Conservation (phyloP, 306 rosid species). For the Datisca glomerata region DNA sequence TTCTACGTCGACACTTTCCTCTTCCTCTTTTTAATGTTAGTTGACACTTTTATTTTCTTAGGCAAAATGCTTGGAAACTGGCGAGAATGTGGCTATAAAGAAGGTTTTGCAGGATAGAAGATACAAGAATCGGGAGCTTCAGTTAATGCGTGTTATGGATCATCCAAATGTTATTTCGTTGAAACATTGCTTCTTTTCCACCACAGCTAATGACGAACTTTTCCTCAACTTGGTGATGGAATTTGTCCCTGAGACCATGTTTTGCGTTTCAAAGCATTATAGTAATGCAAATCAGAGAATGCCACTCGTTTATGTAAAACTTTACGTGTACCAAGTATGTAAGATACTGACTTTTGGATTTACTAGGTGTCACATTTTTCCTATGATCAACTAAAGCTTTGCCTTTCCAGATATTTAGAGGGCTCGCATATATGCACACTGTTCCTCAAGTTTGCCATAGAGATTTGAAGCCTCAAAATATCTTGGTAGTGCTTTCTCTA, state of each 20-base stretch:
- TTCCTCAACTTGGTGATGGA: conserved; percentile 97
- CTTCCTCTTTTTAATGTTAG: background rate
- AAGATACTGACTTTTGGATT: conserved; percentile 8
- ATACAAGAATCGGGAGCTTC: conserved; percentile 85
- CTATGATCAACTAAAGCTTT: background rate
- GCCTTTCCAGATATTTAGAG: conserved; percentile 75
- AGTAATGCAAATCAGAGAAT: conserved; percentile 72
- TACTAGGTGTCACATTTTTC: background rate
- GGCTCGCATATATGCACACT: conserved; percentile 78
- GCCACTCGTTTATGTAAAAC: conserved; percentile 82
- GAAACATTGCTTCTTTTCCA: conserved; percentile 96
- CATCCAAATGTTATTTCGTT: conserved; percentile 84
- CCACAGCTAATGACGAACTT: conserved; percentile 81
- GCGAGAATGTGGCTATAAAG: conserved; percentile 87
- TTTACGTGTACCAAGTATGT: conserved; percentile 82
- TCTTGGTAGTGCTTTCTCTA: conserved; percentile 47
- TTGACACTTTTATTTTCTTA: conserved; percentile 15
- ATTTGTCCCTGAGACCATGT: conserved; percentile 89
- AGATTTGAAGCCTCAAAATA: conserved; percentile 93
- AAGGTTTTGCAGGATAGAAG: conserved; percentile 88
- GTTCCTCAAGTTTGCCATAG: conserved; percentile 94
- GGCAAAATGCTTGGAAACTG: conserved; percentile 97
- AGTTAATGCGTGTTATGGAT: conserved; percentile 95
- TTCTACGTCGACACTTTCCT: background rate
- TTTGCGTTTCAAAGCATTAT: conserved; percentile 71